Percentiles rank a stretch among this genome's conserved stretches.
These are phyloP conservation scores for Mariannaea elegans DNA, from an alignment of 2,329 filamentous ascomycete genomes.

Conservation along the genomic window DNA sequence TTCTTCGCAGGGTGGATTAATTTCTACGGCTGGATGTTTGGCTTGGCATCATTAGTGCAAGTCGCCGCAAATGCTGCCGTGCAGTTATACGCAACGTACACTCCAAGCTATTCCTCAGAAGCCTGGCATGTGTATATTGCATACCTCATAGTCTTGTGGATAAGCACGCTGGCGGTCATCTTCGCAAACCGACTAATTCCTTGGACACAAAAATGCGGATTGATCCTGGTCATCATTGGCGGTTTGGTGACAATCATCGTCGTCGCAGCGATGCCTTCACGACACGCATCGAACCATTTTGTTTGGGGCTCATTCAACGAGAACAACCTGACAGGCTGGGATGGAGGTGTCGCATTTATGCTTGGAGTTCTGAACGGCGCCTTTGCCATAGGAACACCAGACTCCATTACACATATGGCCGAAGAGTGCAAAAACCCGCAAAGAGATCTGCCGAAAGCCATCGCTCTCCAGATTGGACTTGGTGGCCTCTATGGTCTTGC, in stretches of 20 bases:
- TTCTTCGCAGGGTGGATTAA: conserved; percentile 41
- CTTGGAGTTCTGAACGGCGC: conserved; percentile 36
- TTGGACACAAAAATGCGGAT: conserved; percentile 35
- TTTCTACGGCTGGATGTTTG: conserved; percentile 43
- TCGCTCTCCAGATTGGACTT: conserved; percentile 37
- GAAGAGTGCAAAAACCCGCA: conserved; percentile 34
- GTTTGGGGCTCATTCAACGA: conserved; percentile 37
- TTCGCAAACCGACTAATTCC: conserved; percentile 37
- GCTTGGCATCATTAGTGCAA: conserved; percentile 36
- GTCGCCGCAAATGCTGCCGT: conserved; percentile 35
- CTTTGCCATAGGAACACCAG: conserved; percentile 36
- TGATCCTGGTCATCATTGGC: conserved; percentile 33
- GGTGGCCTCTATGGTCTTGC: conserved; percentile 35
- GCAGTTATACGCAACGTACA: conserved; percentile 37
- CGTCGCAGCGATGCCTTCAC: conserved; percentile 31
- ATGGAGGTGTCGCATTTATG: conserved; percentile 38
- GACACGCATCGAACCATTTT: conserved; percentile 32
- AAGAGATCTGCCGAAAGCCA: conserved; percentile 30
- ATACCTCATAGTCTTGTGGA: conserved; percentile 34
- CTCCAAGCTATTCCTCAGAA: conserved; percentile 8
- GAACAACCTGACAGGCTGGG: conserved; percentile 38
- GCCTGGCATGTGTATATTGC: conserved; percentile 39
- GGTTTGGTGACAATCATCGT: conserved; percentile 36
- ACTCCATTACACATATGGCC: conserved; percentile 39
- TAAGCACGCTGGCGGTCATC: conserved; percentile 30